Evolutionary conservation across 257 asterid species (phyloP).

Genomic region (Solanum clarkiae): DNA sequence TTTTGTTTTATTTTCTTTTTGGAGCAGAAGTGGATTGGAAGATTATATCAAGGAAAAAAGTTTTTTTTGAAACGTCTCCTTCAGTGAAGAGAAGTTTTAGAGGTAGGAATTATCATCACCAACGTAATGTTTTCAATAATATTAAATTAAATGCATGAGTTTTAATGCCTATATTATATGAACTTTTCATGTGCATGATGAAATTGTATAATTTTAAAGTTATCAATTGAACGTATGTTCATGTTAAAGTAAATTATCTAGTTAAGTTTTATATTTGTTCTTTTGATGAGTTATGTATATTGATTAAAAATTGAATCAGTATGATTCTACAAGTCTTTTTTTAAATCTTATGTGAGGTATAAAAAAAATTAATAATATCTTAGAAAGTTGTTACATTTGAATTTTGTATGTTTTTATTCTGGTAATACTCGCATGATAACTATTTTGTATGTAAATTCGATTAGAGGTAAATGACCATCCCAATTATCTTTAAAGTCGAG

Average conservation of each 20-base stretch:
- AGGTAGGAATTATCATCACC: constrained; percentile 18
- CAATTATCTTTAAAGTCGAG: no score
- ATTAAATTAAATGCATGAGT: neutral
- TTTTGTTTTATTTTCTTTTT: neutral
- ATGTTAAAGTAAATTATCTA: constrained; percentile 6
- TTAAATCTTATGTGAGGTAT: neutral
- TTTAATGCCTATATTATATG: neutral
- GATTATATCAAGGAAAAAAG: constrained; percentile 27
- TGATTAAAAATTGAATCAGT: neutral
- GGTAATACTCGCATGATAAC: neutral
- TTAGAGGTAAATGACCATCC: no score
- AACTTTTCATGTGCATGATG: constrained; percentile 18
- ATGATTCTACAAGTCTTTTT: neutral
- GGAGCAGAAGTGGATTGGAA: constrained; percentile 33
- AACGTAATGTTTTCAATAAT: neutral
- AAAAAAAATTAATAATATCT: neutral
- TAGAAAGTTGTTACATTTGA: neutral
- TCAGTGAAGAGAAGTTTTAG: constrained; percentile 13
- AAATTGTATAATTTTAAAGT: neutral
- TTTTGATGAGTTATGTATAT: constrained; percentile 1
- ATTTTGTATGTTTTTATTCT: neutral
- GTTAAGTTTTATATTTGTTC: neutral
- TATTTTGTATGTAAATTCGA: no score
- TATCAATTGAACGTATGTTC: neutral
- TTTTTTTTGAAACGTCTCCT: constrained; percentile 28